Evolutionary conservation across 331 rosid species (phyloP).

Genomic region (Malus hybrid): DNA sequence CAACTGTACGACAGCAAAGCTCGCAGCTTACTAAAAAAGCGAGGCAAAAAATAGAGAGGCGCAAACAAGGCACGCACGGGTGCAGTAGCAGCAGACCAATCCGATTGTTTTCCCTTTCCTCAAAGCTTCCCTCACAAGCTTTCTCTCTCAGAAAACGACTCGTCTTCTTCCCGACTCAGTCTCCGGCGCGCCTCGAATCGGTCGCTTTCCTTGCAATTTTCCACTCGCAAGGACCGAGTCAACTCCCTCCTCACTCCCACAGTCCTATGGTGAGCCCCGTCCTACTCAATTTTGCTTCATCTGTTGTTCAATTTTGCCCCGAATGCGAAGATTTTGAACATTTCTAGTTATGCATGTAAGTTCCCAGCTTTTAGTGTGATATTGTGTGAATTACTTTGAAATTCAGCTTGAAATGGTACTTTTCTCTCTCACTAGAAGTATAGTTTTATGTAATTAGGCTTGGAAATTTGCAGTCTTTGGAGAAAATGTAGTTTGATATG

Average conservation of each 20-base stretch:
- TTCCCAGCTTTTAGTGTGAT: background rate
- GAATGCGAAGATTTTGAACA: background rate
- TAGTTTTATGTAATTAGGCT: background rate
- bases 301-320: background rate
- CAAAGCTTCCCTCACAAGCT: slow-evolving; percentile 20
- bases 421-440: background rate
- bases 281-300: background rate
- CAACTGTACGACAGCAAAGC: slow-evolving; percentile 4
- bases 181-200: slow-evolving; percentile 13
- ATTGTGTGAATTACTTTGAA: background rate
- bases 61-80: background rate
- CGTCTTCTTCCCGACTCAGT: slow-evolving; percentile 14
- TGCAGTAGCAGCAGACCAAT: background rate
- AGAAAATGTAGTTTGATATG: background rate
- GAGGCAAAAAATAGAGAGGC: slow-evolving; percentile 23
- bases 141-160: background rate
- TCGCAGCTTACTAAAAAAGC: slow-evolving; percentile 53
- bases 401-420: background rate
- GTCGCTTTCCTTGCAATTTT: slow-evolving; percentile 8
- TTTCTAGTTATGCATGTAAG: background rate
- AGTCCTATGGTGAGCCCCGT: slow-evolving; percentile 58
- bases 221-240: slow-evolving; percentile 27
- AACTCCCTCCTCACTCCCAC: slow-evolving; percentile 27
- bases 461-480: background rate
- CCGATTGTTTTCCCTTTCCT: slow-evolving; percentile 18